Base-by-base conservation (phyloP, 2,329 filamentous ascomycete genomes). In the Raffaelea deltoideospora region DNA sequence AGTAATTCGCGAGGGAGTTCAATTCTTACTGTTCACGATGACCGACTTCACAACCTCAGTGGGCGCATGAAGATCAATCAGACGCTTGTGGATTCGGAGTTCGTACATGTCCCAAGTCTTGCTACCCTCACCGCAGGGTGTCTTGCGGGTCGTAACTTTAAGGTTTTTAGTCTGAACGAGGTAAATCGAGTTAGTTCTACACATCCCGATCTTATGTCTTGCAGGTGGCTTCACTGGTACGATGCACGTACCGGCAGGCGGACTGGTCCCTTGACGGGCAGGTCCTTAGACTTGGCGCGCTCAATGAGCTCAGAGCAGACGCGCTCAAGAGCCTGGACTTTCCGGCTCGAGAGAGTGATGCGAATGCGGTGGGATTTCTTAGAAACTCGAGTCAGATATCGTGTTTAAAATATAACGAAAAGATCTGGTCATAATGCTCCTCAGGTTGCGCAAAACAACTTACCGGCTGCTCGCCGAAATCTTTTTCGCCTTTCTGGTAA, bases 11-110 rank as follows among this genome's bases (percentile, higher is more conserved):
- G n/a, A n/a, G n/a, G n/a, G n/a, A n/a, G n/a, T n/a, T n/a, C n/a
- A n/a, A n/a, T n/a, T 31, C 42, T 17, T 42, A 45, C 43, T 90
- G 72, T 90, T 92, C 72, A 90, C 81, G 61, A 90, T 90, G 72
- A 90, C 87, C 67, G 85, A 79, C 79, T 92, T 92, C 69, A 92
- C 83, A 50, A 88, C 79, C 77, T 98, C 90, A 57, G 90, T 98
- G 46, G 90, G 90, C 54, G 90, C 90, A 69, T 92, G 87, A 50
- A 98, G 72, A 66, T 94, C 87, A 60, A 95, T 95, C 59, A 95
- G 74, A 54, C 87, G 82, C 81, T 95, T 95, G 78, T 95, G 86
- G 63, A 95, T 93, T 70, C 88, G 81, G 86, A 98, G 92, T 80
- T 98, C 88, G 67, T 73, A 98, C 65, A 74, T 45, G 37, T 47